Conservation (phyloP, 2,329 filamentous ascomycete species). For the Cladosporium sp. region DNA sequence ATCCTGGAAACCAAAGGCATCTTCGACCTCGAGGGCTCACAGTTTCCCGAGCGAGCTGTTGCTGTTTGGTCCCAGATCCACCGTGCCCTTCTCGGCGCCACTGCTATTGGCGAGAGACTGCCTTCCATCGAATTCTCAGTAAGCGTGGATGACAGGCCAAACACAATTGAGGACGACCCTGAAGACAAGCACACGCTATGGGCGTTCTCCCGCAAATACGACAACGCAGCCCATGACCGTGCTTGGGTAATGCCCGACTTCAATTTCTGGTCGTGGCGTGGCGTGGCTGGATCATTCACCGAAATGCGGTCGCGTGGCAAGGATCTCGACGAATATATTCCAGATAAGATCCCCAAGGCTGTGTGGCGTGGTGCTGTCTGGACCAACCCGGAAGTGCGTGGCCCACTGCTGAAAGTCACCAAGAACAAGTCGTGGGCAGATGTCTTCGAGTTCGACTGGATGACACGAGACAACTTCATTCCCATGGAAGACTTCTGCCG, state of each 20-base stretch:
- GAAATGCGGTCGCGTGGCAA: slow-evolving; percentile 18
- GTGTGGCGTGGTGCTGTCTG: slow-evolving; percentile 30
- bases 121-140: slow-evolving; percentile 46
- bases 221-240: slow-evolving; percentile 29
- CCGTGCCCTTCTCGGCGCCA: slow-evolving; percentile 38
- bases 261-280: slow-evolving; percentile 47
- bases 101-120: slow-evolving; percentile 33
- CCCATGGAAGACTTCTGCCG: slow-evolving; percentile 25
- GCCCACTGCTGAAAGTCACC: slow-evolving; percentile 29
- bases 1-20: slow-evolving; percentile 24
- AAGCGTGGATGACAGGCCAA: slow-evolving; percentile 37
- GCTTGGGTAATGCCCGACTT: slow-evolving; percentile 52
- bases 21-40: slow-evolving; percentile 21
- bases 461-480: slow-evolving; percentile 14
- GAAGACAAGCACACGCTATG: slow-evolving; percentile 19
- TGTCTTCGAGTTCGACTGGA: slow-evolving; percentile 28
- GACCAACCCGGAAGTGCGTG: slow-evolving; percentile 25
- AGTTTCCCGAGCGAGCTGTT: slow-evolving; percentile 19
- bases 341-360: slow-evolving; percentile 26
- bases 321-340: slow-evolving; percentile 20
- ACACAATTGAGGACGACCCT: slow-evolving; percentile 10
- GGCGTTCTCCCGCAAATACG: slow-evolving; percentile 18
- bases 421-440: slow-evolving; percentile 34
- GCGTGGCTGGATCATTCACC: slow-evolving; percentile 22
- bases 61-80: slow-evolving; percentile 46